Conservation (phyloP, 1,284 basidiomycete species). For the Leccinum subrobustum region DNA sequence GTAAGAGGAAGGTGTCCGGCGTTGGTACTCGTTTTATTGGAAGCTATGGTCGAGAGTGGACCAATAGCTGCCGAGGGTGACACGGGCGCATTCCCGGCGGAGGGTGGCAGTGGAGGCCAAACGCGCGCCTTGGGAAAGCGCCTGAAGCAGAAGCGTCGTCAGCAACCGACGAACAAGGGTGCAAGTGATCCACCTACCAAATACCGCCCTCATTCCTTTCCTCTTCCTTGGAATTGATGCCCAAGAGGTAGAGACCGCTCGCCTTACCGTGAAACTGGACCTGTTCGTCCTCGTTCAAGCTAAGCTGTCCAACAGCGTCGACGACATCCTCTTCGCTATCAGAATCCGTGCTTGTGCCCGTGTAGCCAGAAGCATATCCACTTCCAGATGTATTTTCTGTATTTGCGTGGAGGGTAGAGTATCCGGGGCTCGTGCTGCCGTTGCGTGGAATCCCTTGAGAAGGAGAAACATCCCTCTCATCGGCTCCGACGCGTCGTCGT, state of each 20-base stretch:
- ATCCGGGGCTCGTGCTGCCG: constrained; percentile 18
- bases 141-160: constrained; percentile 39
- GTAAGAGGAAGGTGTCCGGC: constrained; percentile 12
- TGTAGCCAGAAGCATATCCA: constrained; percentile 29
- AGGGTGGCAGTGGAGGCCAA: constrained; percentile 67
- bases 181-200: constrained; percentile 48
- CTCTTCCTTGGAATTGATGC: constrained; percentile 57
- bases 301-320: constrained; percentile 79
- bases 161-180: background rate
- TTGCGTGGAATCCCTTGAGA: constrained; percentile 6
- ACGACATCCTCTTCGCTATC: constrained; percentile 53
- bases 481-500: constrained; percentile 5
- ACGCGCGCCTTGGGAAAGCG: constrained; percentile 46
- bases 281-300: constrained; percentile 80
- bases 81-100: constrained; percentile 12
- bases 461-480: constrained; percentile 11
- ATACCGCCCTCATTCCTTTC: constrained; percentile 75
- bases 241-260: constrained; percentile 77
- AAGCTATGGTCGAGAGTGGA: constrained; percentile 4
- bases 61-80: constrained; percentile 10
- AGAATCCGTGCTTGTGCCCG: constrained; percentile 34
- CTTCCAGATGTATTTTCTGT: constrained; percentile 9
- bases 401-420: constrained; percentile 15
- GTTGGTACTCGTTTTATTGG: constrained; percentile 7
- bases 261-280: constrained; percentile 79